Conservation (phyloP, 768 basidiomycete genomes). For the Punctularia strigosozonata region DNA sequence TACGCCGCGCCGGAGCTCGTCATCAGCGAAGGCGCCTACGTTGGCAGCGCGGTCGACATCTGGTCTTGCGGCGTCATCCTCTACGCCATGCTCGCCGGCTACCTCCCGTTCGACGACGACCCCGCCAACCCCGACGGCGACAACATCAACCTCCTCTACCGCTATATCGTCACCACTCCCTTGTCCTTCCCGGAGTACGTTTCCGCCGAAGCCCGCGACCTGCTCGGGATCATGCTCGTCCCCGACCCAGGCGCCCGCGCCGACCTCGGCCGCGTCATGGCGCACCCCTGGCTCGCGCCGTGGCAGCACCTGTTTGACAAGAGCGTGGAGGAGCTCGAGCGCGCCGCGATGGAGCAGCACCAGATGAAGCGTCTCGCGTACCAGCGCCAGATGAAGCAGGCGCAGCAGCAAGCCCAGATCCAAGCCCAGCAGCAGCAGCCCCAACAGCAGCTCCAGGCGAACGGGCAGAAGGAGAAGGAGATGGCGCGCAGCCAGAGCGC, state of each 20-base stretch:
- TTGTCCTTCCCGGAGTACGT: slow-evolving; percentile 97
- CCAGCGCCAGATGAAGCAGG: slow-evolving; percentile 65
- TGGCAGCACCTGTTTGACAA: slow-evolving; percentile 55
- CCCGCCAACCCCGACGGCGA: slow-evolving; percentile 98
- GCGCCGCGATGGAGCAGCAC: slow-evolving; percentile 72
- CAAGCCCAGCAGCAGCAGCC: slow-evolving; percentile 24
- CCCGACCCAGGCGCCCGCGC: slow-evolving; percentile 80
- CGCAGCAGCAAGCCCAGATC: slow-evolving; percentile 22
- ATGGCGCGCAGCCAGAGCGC: slow-evolving; percentile 40
- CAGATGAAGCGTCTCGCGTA: slow-evolving; percentile 73
- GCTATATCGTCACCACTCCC: slow-evolving; percentile 95
- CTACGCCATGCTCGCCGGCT: slow-evolving; percentile 94
- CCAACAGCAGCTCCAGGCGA: slow-evolving; percentile 31
- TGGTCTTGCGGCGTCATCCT: slow-evolving; percentile 95
- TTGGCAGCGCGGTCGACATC: slow-evolving; percentile 95
- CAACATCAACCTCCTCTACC: slow-evolving; percentile 97
- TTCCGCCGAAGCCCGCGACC: slow-evolving; percentile 68
- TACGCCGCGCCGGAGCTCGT: slow-evolving; percentile 98
- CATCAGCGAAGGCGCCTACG: slow-evolving; percentile 93
- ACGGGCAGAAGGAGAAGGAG: slow-evolving; percentile 32
- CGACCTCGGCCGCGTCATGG: slow-evolving; percentile 69
- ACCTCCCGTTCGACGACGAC: slow-evolving; percentile 99
- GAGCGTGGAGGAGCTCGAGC: slow-evolving; percentile 69
- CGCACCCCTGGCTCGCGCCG: slow-evolving; percentile 73
- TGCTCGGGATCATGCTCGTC: slow-evolving; percentile 87